Percentiles rank a stretch among this genome's conserved stretches.
Evolutionary conservation across 805 yeast genomes (phyloP).

Genomic region (Metschnikowia aberdeeniae): DNA sequence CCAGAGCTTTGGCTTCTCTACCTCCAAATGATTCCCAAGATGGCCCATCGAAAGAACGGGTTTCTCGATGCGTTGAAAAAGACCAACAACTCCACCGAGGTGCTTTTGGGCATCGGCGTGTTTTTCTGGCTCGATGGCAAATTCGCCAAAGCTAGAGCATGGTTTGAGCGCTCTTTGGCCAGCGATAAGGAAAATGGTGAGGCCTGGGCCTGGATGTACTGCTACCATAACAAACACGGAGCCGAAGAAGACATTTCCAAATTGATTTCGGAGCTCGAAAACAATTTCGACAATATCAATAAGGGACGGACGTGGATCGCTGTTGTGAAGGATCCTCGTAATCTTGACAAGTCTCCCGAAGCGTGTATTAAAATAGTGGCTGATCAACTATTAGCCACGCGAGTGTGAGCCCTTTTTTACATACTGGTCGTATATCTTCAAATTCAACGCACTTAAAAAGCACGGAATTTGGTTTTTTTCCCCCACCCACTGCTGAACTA

Average conservation of each 20-base stretch:
- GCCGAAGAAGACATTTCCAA: constrained; percentile 1
- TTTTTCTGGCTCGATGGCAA: constrained; percentile 67
- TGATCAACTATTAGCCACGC: constrained; percentile 11
- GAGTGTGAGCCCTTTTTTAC: background rate
- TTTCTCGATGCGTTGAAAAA: constrained; percentile 68
- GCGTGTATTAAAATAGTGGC: constrained; percentile 39
- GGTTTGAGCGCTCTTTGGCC: constrained; percentile 70
- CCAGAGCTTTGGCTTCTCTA: constrained; percentile 65
- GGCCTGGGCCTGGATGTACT: constrained; percentile 63
- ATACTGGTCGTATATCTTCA: constrained; percentile 54
- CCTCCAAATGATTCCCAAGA: constrained; percentile 42
- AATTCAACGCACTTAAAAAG: constrained; percentile 68
- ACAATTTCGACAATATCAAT: constrained; percentile 36
- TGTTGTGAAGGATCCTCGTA: constrained; percentile 45
- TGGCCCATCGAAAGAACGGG: constrained; percentile 51
- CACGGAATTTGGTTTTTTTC: constrained; percentile 72
- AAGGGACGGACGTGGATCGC: constrained; percentile 60
- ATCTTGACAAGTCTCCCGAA: constrained; percentile 36
- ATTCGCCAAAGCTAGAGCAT: constrained; percentile 56
- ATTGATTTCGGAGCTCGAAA: constrained; percentile 1
- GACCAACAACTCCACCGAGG: constrained; percentile 55
- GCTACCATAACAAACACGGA: constrained; percentile 12
- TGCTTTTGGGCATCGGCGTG: constrained; percentile 62
- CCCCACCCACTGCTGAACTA: constrained; percentile 62
- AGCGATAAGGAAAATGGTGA: constrained; percentile 65